phyloP scores from a whole-genome alignment of 1,284 basidiomycete genomes.

The Trametes versicolor region DNA sequence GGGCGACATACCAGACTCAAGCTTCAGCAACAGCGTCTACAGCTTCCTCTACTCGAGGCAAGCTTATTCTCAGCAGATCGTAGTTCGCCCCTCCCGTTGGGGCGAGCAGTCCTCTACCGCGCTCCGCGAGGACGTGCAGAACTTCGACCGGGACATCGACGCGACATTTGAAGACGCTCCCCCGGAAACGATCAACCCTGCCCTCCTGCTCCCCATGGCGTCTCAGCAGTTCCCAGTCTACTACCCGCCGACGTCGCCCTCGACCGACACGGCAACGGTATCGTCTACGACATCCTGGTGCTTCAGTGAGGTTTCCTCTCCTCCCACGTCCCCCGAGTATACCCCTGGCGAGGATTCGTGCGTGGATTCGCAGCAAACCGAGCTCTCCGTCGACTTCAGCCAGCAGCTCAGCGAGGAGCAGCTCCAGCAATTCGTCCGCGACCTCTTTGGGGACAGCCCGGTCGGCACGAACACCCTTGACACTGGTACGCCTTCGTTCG shows the following conservation, averaged over 20 bases:
- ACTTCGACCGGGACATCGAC: constrained; percentile 14
- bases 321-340: background rate
- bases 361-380: background rate
- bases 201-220: background rate
- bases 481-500: background rate
- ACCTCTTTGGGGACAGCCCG: background rate
- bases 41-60: background rate
- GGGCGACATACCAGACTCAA: background rate
- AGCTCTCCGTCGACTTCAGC: background rate
- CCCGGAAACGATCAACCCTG: constrained; percentile 7
- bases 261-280: background rate
- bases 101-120: background rate
- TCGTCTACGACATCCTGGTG: background rate
- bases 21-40: background rate
- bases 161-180: background rate
- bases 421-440: background rate
- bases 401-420: background rate
- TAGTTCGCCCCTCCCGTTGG: background rate
- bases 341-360: background rate
- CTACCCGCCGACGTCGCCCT: background rate
- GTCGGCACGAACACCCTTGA: background rate
- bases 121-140: background rate
- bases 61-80: constrained; percentile 18
- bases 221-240: background rate
- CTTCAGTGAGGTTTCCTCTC: background rate